Base-by-base conservation (phyloP, 73 alveolate species). In the Paramecium pentaurelia region DNA sequence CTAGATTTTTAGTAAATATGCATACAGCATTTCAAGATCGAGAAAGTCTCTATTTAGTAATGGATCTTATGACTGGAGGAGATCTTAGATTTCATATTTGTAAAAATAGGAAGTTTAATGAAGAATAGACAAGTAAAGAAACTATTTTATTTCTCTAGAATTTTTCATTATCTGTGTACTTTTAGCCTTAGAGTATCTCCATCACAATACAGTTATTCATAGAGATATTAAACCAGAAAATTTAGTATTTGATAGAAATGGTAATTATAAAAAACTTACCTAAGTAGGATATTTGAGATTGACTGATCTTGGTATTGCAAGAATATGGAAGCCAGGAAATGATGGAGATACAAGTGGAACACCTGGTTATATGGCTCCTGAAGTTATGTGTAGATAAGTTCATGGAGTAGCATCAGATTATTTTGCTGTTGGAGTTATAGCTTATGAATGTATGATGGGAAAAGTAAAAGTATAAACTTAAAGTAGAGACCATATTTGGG, bases 141-240 rank as follows among this genome's bases (percentile, higher is more conserved):
- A 88, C n/a, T 45, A 83, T 85, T 91, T 30, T 25, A 47, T 22
- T 8, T 3, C 8, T 5, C 6, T 12, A 89, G 94, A 94, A 85
- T 96, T 97, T 86, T 92, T 98, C 18, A 59, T 96, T 37, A 97
- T 97, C 1, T 94, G 97, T 37, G 32, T 96, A 1, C 84, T 96
- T n/a, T 25, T 92, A 18, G 97, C 97, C 2, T 92, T 96, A 32
- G 99, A 97, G 58, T 97, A 98, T 83, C 93, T 98, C 93, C 99
- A 98, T 92, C 92, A 77, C 38, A 96, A 98, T 58, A 93, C 95
- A 44, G 96, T 97, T 27, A 96, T 98, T 16, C 99, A 98, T 92
- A 92, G 99, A 93, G 99, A 98, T 86, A 95, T 98, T 37, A 98
- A 98, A 92, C 99, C 99, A 28, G 99, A 98, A 93, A 98, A 98